A percentile compares a stretch with the other conserved stretches of the same genome.
phyloP scores from a whole-genome alignment of 164 flowering plant species.

The Cinnamomum chago region DNA sequence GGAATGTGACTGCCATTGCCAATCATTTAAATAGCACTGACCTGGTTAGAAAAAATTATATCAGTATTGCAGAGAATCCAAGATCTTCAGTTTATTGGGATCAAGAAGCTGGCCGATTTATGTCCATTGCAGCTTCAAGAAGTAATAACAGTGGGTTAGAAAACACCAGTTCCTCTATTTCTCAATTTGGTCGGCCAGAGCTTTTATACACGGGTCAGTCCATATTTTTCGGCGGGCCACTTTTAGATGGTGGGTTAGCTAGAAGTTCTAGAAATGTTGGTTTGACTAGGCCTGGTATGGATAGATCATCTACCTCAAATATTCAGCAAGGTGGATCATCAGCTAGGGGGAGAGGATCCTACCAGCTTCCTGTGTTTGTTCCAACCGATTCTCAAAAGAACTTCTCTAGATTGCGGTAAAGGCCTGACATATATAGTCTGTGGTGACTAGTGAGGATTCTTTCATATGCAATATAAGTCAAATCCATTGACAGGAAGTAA shows the following conservation, averaged over 20 bases:
- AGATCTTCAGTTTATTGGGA: slow-evolving; percentile 77
- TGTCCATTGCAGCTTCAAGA: slow-evolving; percentile 44
- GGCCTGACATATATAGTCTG: not conserved
- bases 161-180: slow-evolving; percentile 14
- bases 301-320: slow-evolving; percentile 34
- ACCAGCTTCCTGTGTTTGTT: slow-evolving; percentile 86
- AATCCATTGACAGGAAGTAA: not conserved
- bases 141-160: not conserved
- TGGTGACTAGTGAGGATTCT: not conserved
- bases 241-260: slow-evolving; percentile 38
- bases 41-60: slow-evolving; percentile 26
- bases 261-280: slow-evolving; percentile 34
- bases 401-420: slow-evolving; percentile 33
- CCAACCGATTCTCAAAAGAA: slow-evolving; percentile 54
- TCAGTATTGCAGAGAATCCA: slow-evolving; percentile 22
- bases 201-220: slow-evolving; percentile 74
- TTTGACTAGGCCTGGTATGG: slow-evolving; percentile 13
- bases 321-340: slow-evolving; percentile 50
- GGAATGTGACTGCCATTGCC: slow-evolving; percentile 18
- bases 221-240: slow-evolving; percentile 87
- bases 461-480: not conserved
- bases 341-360: slow-evolving; percentile 47
- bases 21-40: slow-evolving; percentile 16
- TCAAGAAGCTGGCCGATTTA: slow-evolving; percentile 77
- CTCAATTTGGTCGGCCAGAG: slow-evolving; percentile 47